Base-by-base conservation (phyloP, 2,329 filamentous ascomycete genomes). In the Aspergillus fischeri region DNA sequence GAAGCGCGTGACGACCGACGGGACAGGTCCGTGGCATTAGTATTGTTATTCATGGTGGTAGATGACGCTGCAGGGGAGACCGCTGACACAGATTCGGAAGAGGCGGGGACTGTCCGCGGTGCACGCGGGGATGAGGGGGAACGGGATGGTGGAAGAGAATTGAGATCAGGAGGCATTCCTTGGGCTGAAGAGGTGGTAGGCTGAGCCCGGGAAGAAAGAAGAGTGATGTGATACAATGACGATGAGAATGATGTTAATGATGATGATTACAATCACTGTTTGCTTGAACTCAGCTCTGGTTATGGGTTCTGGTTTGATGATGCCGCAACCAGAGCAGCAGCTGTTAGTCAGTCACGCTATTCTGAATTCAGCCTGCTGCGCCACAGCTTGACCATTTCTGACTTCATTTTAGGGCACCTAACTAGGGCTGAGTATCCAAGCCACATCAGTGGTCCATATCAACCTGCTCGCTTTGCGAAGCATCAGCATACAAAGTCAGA, bases 21-120 rank as follows among this genome's bases (percentile, higher is more conserved):
- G 41, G 60, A 61, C 29, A 89, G 86, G 28, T 91, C 83, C 52
- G 90, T 85, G 28, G 89, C 88, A 70, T 93, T 93, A 88, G 86
- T 7, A 89, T 89, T 11, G 90, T 86, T 52, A 89, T 50, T 59
- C 56, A 60, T 60, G 44, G 44, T 58, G 52, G 55, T 38, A 24
- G 54, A 44, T 38, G 53, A 44, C 29, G 53, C n/a, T 53, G 52
- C 44, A 53, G 60, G 51, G 48, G 58, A 53, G 45, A 50, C 32
- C 25, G 49, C 70, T 89, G 44, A 88, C 85, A 35, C 87, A 83
- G 51, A 85, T 85, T 64, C 87, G 81, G 86, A 86, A 50, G 83
- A 59, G 59, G 67, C 60, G 49, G 66, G 52, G 54, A 63, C 62
- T 59, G 66, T 67, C 60, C 74, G 60, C 53, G 70, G 70, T 42